Evolutionary conservation across 306 rosid genomes (phyloP).

Genomic region (Glycine tomentella): DNA sequence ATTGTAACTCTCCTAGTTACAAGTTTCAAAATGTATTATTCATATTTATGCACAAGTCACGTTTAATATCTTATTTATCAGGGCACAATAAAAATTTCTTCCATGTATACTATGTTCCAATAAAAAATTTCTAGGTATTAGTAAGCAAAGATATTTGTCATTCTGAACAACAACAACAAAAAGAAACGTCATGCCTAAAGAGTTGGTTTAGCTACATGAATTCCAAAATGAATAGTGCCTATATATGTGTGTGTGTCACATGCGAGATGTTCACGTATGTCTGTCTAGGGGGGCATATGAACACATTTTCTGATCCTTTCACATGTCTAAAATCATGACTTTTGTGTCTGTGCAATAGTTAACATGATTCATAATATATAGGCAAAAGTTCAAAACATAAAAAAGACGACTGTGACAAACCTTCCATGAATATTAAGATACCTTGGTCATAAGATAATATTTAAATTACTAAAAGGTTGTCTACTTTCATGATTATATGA

Average conservation of each 20-base stretch:
- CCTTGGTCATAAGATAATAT: slow-evolving; percentile 8
- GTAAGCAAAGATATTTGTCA: background rate
- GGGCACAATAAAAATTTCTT: background rate
- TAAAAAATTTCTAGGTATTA: background rate
- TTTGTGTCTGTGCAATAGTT: background rate
- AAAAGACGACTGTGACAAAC: background rate
- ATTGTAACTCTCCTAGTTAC: background rate
- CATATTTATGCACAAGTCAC: slow-evolving; percentile 11
- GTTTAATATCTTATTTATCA: background rate
- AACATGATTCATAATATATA: slow-evolving; percentile 25
- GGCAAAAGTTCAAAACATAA: slow-evolving; percentile 21
- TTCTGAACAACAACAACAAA: background rate
- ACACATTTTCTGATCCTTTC: slow-evolving; percentile 21
- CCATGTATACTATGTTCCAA: background rate
- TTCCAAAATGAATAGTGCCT: slow-evolving; percentile 11
- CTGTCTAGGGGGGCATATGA: background rate
- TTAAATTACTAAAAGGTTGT: slow-evolving; percentile 12
- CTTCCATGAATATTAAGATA: slow-evolving; percentile 39
- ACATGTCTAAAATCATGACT: background rate
- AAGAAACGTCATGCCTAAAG: slow-evolving; percentile 2
- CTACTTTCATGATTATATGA: slow-evolving; percentile 34
- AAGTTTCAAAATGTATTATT: slow-evolving; percentile 1
- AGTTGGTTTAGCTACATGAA: slow-evolving; percentile 15
- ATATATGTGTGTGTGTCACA: background rate
- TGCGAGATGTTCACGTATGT: background rate